Conservation (phyloP, 371 early-diverging fungal genomes). For the Mucor lusitanicus region DNA sequence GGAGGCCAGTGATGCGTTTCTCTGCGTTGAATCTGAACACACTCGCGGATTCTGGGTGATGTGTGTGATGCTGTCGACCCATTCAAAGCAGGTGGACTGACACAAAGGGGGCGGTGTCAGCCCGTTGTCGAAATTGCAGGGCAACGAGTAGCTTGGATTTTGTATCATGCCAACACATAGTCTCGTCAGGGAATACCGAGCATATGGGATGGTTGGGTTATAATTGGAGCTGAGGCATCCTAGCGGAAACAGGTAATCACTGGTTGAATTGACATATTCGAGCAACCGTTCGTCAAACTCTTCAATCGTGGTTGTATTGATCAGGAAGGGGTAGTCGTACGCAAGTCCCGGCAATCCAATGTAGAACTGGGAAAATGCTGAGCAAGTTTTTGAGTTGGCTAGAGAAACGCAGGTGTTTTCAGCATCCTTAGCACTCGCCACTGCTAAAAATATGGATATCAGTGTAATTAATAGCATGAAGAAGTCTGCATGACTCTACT, state of each 20-base stretch:
- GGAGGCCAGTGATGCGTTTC: constrained; percentile 11
- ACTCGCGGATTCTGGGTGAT: constrained; percentile 19
- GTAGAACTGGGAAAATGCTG: constrained; percentile 38
- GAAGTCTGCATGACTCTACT: constrained; percentile 1
- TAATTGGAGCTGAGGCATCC: constrained; percentile 33
- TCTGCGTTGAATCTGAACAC: constrained; percentile 14
- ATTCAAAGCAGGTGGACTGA: constrained; percentile 29
- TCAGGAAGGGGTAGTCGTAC: constrained; percentile 25
- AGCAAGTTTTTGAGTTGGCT: constrained; percentile 28
- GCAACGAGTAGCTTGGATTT: constrained; percentile 23
- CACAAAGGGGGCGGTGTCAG: constrained; percentile 35
- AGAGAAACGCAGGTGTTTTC: constrained; percentile 29
- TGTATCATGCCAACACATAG: constrained; percentile 36
- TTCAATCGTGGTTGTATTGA: constrained; percentile 30
- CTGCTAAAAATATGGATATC: not conserved
- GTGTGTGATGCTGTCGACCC: constrained; percentile 24
- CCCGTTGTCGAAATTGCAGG: constrained; percentile 28
- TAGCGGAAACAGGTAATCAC: constrained; percentile 27
- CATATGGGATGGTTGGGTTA: constrained; percentile 29
- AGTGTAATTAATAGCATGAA: constrained; percentile 1
- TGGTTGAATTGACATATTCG: constrained; percentile 22
- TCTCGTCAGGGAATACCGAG: constrained; percentile 38
- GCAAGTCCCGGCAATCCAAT: constrained; percentile 23
- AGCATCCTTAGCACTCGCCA: not conserved
- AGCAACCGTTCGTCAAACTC: constrained; percentile 34